Percentiles rank a stretch among this genome's conserved stretches.
These are phyloP conservation scores for Trichoderma orchidacearum DNA, from an alignment of 495 filamentous ascomycete species.

Conservation along the genomic window DNA sequence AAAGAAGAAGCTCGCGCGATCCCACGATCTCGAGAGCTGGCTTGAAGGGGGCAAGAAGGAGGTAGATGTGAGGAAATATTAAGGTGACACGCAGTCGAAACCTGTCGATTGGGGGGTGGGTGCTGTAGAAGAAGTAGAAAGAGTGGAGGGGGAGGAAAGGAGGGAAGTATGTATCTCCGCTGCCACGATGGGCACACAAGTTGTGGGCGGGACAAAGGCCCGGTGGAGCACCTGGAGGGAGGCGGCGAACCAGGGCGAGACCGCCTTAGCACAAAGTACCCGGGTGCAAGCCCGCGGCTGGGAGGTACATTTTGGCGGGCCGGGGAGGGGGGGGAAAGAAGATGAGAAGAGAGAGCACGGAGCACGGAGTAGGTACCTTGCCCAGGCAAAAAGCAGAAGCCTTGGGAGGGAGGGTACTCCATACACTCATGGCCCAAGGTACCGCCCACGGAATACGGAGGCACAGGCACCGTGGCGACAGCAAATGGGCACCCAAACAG, in stretches of 20 bases:
- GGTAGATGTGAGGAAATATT: not conserved
- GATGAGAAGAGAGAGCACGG: too few relatives aligned
- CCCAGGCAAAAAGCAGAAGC: too few relatives aligned
- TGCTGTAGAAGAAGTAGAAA: not conserved
- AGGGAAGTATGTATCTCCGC: not conserved
- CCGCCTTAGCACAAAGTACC: not conserved
- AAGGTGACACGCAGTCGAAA: constrained; percentile 1
- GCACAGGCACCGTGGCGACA: too few relatives aligned
- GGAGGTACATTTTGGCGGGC: too few relatives aligned
- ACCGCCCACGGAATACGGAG: not conserved
- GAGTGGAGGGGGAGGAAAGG: constrained; percentile 2
- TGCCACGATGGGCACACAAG: not conserved
- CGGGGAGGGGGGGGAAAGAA: too few relatives aligned
- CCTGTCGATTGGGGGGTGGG: not conserved
- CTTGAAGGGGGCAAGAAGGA: not conserved
- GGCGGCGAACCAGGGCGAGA: constrained; percentile 1
- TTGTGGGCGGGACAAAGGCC: not conserved
- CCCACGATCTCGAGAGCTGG: constrained; percentile 23
- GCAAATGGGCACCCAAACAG: not conserved
- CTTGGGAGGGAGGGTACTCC: too few relatives aligned
- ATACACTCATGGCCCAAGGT: too few relatives aligned
- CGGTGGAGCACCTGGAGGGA: not conserved
- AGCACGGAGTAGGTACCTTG: too few relatives aligned
- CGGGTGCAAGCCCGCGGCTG: too few relatives aligned
- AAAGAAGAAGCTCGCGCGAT: constrained; percentile 28